Base-by-base conservation (phyloP, 176 grass and related monocot species). In the Lolium rigidum region DNA sequence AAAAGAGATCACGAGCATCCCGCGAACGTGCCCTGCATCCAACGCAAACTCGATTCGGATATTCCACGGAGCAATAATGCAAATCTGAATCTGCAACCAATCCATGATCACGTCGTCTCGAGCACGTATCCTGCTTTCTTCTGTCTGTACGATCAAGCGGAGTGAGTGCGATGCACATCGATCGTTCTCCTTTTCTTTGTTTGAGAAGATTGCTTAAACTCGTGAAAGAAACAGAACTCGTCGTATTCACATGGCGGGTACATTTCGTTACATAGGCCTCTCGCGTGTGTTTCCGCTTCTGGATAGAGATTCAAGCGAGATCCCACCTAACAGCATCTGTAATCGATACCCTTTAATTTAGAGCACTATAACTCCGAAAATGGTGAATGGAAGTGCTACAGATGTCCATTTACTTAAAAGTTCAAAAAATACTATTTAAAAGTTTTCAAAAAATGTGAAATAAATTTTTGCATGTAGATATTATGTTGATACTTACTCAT, bases 41-140 rank as follows among this genome's bases (percentile, higher is more conserved):
- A 74, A 85, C 80, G 69, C 82, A 85, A 80, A 21, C 47, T 46
- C 54, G 68, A 58, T 84, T 28, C 25, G 77, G 82, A 83, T 71
- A 69, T 58, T 83, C 38, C 72, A 38, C 6, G 14, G 15, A 60
- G 74, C 81, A 78, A 79, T 88, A 70, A 83, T 78, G 86, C 48
- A 18, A 18, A 52, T 26, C 26, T 25, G 73, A 5, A 51, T n/a
- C 38, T 11, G 50, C 76, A 80, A 74, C 48, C 77, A 76, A 74
- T 63, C 66, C 74, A 82, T 82, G 52, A 47, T 50, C 62, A 7
- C 26, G 13, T 12, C 18, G 22, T 22, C 24, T 35, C 22, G 0
- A 83, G 49, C 26, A 72, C 50, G 44, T 15, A 49, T 47, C 63
- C 26, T 35, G 13, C 63, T 66, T 66, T 16, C 35, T 17, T 56